Base-by-base conservation (phyloP, 73 alveolate genomes). In the Symbiodinium natans region DNA sequence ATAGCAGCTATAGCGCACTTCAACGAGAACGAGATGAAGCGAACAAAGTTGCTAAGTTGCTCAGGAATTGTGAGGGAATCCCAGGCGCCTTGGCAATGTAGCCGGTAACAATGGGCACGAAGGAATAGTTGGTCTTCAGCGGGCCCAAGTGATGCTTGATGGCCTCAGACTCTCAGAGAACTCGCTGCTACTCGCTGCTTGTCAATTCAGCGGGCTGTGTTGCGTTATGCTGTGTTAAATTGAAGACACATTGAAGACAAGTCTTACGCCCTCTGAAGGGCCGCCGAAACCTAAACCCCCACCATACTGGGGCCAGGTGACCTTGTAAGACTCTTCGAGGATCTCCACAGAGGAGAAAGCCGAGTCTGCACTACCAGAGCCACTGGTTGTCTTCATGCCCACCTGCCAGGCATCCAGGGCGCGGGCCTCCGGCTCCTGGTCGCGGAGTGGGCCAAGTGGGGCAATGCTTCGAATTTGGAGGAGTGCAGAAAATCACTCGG, bases 341-440 rank as follows among this genome's bases (percentile, higher is more conserved):
- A 92, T 92, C 33, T 92, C 98, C 84, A 92, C 98, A 13, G 90
- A 74, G 25, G 98, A 75, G 36, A 77, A 80, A 39, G 98, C 98
- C 17, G 98, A 92, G 86, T 92, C 98, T 3, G 99, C 99, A 0
- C 93, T 74, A 21, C 99, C 99, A 25, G 92, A 52, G 41, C 99
- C 99, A 33, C 93, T 82, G 21, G 93, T 56, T 21, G 99, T 93
- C 63, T 54, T 39, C 99, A 83, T 42, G 63, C 99, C 99, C 56
- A 83, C 86, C 21, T 93, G 87, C 99, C 99, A 93, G 42, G 89
- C 82, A 83, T 93, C 99, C 29, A 93, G 38, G 34, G 99, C 89
- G 31, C 59, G 41, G 19, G 99, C 99, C 42, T 82, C 94, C 25
- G 39, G 80, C 80, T 90, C 97, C 97, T 88, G 42, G 9, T 13